Conservation (phyloP, 208 protist genomes). For the Kentomonas sorsogonicus region DNA sequence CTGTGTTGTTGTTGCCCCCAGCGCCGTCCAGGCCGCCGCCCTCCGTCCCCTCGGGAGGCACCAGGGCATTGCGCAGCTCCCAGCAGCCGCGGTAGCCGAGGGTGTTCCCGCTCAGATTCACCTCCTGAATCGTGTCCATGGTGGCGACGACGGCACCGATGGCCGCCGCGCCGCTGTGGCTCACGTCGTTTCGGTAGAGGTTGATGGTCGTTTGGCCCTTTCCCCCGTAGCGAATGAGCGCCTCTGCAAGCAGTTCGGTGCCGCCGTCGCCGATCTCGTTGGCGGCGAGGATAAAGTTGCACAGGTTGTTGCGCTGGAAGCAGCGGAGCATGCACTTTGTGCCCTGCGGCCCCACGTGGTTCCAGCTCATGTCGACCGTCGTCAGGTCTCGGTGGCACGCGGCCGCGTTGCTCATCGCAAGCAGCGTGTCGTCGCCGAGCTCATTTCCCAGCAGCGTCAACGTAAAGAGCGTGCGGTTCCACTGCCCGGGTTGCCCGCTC, state of each 20-base stretch:
- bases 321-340: slow-evolving; percentile 70
- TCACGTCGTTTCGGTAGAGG: slow-evolving; percentile 68
- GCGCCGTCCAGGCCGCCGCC: no score
- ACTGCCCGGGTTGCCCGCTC: slow-evolving; percentile 75
- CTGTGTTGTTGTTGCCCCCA: no score
- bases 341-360: slow-evolving; percentile 68
- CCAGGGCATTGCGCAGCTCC: slow-evolving; percentile 39
- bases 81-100: slow-evolving; percentile 70
- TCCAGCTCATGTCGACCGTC: slow-evolving; percentile 78
- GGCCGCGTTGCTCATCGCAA: slow-evolving; percentile 79
- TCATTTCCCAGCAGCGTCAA: slow-evolving; percentile 66
- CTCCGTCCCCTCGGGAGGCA: no score
- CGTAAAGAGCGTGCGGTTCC: slow-evolving; percentile 75
- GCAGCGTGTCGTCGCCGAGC: slow-evolving; percentile 70
- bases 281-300: slow-evolving; percentile 61
- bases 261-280: slow-evolving; percentile 79
- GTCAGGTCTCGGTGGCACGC: slow-evolving; percentile 78
- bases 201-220: slow-evolving; percentile 65
- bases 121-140: slow-evolving; percentile 51
- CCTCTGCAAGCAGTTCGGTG: slow-evolving; percentile 52
- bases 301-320: slow-evolving; percentile 73
- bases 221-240: slow-evolving; percentile 55
- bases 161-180: slow-evolving; percentile 52
- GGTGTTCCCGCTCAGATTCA: slow-evolving; percentile 73
- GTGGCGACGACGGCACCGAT: slow-evolving; percentile 58